Evolutionary conservation across 2,329 filamentous ascomycete genomes (phyloP).

Genomic region (Ophiostoma perfectum): DNA sequence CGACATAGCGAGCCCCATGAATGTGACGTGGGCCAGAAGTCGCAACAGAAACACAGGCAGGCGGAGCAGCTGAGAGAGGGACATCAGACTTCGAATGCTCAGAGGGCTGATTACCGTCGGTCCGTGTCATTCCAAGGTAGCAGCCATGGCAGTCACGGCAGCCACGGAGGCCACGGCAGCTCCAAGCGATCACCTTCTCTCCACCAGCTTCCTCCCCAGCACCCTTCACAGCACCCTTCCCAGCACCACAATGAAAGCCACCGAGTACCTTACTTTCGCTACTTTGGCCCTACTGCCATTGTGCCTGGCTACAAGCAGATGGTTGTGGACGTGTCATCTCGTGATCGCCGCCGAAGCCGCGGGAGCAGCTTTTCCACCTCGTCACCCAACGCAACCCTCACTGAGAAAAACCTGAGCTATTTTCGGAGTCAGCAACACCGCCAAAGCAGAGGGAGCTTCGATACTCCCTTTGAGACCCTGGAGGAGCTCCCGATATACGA

Average conservation of each 20-base stretch:
- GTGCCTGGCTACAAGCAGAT: conserved; percentile 90
- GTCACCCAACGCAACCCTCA: conserved; percentile 41
- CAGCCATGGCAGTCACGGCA: conserved; percentile 20
- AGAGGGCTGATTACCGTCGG: background rate
- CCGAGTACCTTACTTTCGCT: conserved; percentile 81
- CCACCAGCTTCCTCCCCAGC: background rate
- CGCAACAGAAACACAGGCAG: background rate
- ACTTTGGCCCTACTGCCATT: conserved; percentile 86
- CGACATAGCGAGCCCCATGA: background rate
- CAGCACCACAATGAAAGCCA: conserved; percentile 51
- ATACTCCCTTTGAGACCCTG: conserved; percentile 39
- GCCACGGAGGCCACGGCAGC: conserved; percentile 14
- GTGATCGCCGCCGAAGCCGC: conserved; percentile 57
- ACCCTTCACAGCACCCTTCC: conserved; percentile 7
- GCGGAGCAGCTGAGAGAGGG: background rate
- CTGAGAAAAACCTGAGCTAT: conserved; percentile 28
- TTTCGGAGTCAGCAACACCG: conserved; percentile 29
- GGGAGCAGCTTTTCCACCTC: conserved; percentile 52
- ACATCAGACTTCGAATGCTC: background rate
- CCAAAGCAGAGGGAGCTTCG: conserved; percentile 31
- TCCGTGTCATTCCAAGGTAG: conserved; percentile 17
- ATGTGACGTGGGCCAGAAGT: background rate
- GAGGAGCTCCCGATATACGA: conserved; percentile 71
- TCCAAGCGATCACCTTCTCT: background rate
- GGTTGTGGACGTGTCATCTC: conserved; percentile 63